Percentiles rank a stretch among this genome's conserved stretches.
Conservation (phyloP, 352 stramenopile species). For the Globisporangium emineosum region DNA sequence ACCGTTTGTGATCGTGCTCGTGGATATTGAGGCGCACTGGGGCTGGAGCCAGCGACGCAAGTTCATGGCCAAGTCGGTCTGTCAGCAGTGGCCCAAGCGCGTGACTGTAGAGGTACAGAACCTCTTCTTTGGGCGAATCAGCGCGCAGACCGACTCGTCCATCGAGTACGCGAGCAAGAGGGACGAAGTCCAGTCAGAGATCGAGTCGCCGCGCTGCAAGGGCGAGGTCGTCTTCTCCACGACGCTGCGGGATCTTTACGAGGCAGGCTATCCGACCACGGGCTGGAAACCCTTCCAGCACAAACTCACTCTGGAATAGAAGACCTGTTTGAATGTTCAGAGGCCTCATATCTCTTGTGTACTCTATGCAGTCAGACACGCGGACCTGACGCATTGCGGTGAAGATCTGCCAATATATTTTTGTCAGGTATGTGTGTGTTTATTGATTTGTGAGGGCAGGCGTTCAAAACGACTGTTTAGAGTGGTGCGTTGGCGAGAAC, state of each 20-base stretch:
- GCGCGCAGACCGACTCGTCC: constrained; percentile 2
- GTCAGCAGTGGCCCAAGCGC: constrained; percentile 13
- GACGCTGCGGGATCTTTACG: constrained; percentile 10
- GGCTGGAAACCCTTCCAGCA: constrained; percentile 13
- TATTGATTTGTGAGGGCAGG: not conserved
- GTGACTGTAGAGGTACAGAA: constrained; percentile 14
- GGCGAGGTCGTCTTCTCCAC: constrained; percentile 16
- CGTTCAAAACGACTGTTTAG: constrained; percentile 7
- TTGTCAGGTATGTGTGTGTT: not conserved
- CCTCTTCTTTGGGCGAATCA: constrained; percentile 13
- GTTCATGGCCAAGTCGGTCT: constrained; percentile 16
- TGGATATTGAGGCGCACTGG: constrained; percentile 12
- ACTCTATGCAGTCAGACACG: not conserved
- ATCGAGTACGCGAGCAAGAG: constrained; percentile 16
- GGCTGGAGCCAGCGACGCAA: constrained; percentile 8
- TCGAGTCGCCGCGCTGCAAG: constrained; percentile 13
- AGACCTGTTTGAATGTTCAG: not conserved
- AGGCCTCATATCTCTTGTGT: not conserved
- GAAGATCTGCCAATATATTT: constrained; percentile 2
- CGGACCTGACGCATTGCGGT: not conserved
- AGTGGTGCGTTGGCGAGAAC: not conserved
- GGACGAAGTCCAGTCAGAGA: not conserved
- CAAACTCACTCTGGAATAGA: constrained; percentile 12
- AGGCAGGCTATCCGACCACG: constrained; percentile 10
- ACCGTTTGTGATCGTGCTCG: constrained; percentile 14